Base-by-base conservation (phyloP, 345 rosid genomes). In the Hibiscus syriacus region DNA sequence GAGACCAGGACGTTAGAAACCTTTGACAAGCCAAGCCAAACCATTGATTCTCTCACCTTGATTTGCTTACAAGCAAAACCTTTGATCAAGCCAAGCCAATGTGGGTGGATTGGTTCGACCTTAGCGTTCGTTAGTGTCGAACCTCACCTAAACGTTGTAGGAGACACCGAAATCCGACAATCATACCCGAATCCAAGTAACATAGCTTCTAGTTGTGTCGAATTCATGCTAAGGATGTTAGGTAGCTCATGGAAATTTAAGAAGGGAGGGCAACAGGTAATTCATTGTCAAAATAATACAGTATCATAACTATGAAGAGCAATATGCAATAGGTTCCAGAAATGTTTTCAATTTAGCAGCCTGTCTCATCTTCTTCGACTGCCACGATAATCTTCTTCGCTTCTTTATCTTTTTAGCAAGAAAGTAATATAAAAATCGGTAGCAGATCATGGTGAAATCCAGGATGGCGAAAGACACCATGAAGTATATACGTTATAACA, bases 331-430 rank as follows among this genome's bases (percentile, higher is more conserved):
- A 20, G 27, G 65, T 38, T 38, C 49, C 29, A 60, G 20, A 34
- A 60, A 2, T n/a, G 38, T 32, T 22, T 20, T 61, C 50, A 14
- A 61, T 38, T 20, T 64, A 32, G 36, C 20, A 43, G 29, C 6
- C 23, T 17, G 45, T 45, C 70, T 84, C 74, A 82, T 79, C 96
- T 79, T 76, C 96, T 83, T 20, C 87, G 74, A 53, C 72, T 68
- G 45, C 73, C 79, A 3, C 73, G 66, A 62, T 84, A 85, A 52
- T 86, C 85, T 20, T 76, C 86, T 38, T 86, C 98, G 1, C 84
- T 66, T 93, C 98, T 70, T 82, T 85, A 67, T 93, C 98, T 74
- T 90, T 89, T 9, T 43, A 7, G 5, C 4, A 26, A 16, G n/a
- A 58, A 30, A 34, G 8, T 23, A 41, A 6, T 52, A 62, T 38